Base-by-base conservation (phyloP, 352 stramenopile genomes). In the Proteromonas lacertae region DNA sequence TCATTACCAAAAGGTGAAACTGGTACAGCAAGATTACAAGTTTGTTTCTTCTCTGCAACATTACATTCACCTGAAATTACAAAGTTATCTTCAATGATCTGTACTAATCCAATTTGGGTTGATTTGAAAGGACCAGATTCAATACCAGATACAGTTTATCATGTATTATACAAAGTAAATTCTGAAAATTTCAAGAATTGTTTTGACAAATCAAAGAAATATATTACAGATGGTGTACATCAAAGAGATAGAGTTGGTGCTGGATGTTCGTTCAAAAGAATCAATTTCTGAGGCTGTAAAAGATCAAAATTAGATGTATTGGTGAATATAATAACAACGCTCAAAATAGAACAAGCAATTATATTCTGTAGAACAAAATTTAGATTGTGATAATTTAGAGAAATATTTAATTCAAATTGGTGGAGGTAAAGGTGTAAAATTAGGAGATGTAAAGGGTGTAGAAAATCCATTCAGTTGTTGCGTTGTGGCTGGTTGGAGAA, bases 21-120 rank as follows among this genome's bases (percentile, higher is more conserved):
- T 12, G 42, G 44, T n/a, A 35, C 54, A 17, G 30, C 41, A 25
- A 45, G 50, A 6, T 34, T 64, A 4, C 48, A 48, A 25, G 51
- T 62, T 20, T 59, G 51, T 21, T 61, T 67, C 21, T 67, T 67
- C 43, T 63, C 54, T n/a, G 58, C 58, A 3, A 67, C 58, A 14
- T 43, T 67, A 29, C 54, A 67, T 38, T 56, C 45, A 1, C 41
- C 41, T 16, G 21, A 29, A 29, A 56, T 67, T 32, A 32, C 26
- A 9, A 18, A 47, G 17, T 38, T 66, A 13, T 32, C 53, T 14
- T 31, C 29, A 10, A 41, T 28, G 7, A 56, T 66, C 25, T 66
- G 58, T 47, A 36, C 55, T 22, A 43, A 43, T 13, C 57, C 58
- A 18, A 56, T 36, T 7, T 66, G 51, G 54, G 52, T 67, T 25